These are phyloP conservation scores for Arthrinium puccinioides DNA, from an alignment of 2,329 filamentous ascomycete species.

Conservation along the genomic window DNA sequence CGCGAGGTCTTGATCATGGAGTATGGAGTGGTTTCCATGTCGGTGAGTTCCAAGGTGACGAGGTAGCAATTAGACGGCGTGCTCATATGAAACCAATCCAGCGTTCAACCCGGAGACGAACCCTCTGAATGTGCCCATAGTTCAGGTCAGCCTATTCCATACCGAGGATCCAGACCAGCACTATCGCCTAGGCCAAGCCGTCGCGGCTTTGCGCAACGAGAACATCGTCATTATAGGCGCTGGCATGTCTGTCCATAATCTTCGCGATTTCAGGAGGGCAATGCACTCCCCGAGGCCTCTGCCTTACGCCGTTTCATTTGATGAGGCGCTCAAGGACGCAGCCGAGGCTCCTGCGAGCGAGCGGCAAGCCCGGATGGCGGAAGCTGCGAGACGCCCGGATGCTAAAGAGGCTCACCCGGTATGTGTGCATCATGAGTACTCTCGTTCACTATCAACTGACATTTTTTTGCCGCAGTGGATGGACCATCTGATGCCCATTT, in stretches of 20 bases:
- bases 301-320: conserved; percentile 55
- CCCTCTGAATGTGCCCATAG: conserved; percentile 58
- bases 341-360: conserved; percentile 37
- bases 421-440: too few relatives aligned
- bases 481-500: conserved; percentile 43
- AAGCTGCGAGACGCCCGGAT: conserved; percentile 31
- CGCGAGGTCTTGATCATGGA: conserved; percentile 8
- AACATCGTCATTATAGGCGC: conserved; percentile 62
- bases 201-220: conserved; percentile 59
- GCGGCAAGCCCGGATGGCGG: conserved; percentile 32
- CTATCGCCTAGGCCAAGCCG: conserved; percentile 59
- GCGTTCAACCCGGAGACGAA: conserved; percentile 57
- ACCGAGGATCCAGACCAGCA: conserved; percentile 59
- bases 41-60: not conserved
- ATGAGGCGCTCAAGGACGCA: conserved; percentile 60
- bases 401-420: conserved; percentile 39
- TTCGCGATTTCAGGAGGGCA: conserved; percentile 45
- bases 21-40: conserved; percentile 8
- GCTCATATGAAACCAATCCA: conserved; percentile 8
- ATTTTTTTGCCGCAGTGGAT: conserved; percentile 22
- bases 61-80: not conserved
- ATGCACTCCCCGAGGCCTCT: conserved; percentile 37
- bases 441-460: too few relatives aligned
- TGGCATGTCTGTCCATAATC: conserved; percentile 70
- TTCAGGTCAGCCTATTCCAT: conserved; percentile 65